These are phyloP conservation scores for Fusarium sp. DNA, from an alignment of 2,329 filamentous ascomycete species.

Conservation along the genomic window DNA sequence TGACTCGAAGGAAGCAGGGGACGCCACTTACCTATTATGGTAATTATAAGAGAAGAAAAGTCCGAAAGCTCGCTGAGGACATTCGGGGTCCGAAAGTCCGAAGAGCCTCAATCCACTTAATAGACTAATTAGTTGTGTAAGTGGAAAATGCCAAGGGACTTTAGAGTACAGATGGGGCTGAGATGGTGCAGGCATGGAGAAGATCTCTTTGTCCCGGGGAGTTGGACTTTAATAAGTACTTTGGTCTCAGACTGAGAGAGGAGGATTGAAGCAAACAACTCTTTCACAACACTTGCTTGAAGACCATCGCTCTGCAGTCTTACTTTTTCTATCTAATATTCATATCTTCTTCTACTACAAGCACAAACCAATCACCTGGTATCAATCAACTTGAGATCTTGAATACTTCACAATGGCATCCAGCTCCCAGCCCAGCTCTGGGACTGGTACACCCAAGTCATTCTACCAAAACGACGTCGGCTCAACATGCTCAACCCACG, in stretches of 20 bases:
- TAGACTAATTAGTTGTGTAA: background rate
- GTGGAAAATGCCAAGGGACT: conserved; percentile 1
- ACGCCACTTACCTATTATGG: conserved; percentile 4
- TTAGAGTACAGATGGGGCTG: conserved; percentile 6
- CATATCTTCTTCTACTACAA: background rate
- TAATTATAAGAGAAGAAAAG: conserved; percentile 25
- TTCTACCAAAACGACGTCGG: conserved; percentile 15
- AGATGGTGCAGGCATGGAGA: background rate
- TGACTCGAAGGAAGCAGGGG: background rate
- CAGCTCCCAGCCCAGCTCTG: conserved; percentile 14
- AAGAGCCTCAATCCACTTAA: conserved; percentile 41
- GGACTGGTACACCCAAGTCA: background rate
- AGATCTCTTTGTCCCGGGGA: conserved; percentile 23
- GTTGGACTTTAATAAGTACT: background rate
- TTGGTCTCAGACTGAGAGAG: background rate
- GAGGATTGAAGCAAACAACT: background rate
- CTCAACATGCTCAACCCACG: conserved; percentile 34
- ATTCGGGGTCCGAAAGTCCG: conserved; percentile 38
- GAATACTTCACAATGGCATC: conserved; percentile 12
- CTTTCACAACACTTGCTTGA: background rate
- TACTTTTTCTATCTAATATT: background rate
- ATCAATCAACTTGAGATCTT: background rate
- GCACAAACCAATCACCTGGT: background rate
- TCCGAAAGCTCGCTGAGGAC: conserved; percentile 22
- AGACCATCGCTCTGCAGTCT: background rate